A percentile compares a stretch with the other conserved stretches of the same genome.
These are phyloP conservation scores for Neolentinus lepideus DNA, from an alignment of 1,284 basidiomycete genomes.

Conservation along the genomic window DNA sequence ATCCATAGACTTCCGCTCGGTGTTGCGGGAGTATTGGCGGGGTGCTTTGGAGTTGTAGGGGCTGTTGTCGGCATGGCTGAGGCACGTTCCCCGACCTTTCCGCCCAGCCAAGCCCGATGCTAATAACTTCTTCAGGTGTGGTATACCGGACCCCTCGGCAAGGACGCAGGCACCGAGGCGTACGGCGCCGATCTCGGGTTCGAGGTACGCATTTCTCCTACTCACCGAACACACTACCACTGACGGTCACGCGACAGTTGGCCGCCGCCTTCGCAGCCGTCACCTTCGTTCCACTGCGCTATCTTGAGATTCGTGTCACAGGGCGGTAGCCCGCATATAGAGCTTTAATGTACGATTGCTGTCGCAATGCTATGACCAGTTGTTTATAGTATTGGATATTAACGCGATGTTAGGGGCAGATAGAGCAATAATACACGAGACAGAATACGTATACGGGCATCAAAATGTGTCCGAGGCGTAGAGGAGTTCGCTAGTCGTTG, in stretches of 20 bases:
- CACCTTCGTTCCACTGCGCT: slow-evolving; percentile 33
- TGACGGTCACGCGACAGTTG: slow-evolving; percentile 23
- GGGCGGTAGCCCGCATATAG: slow-evolving; percentile 23
- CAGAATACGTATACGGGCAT: too few species aligned
- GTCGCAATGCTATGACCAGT: too few species aligned
- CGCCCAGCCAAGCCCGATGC: background rate
- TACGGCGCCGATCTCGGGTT: slow-evolving; percentile 53
- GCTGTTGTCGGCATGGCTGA: slow-evolving; percentile 45
- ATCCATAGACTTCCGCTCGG: slow-evolving; percentile 42
- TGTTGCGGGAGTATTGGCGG: slow-evolving; percentile 43
- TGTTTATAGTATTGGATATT: too few species aligned
- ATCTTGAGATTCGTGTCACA: slow-evolving; percentile 33
- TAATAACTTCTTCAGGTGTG: slow-evolving; percentile 22
- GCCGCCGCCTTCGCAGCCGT: slow-evolving; percentile 35
- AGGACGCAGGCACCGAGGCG: slow-evolving; percentile 26
- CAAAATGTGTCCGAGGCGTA: too few species aligned
- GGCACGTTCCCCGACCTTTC: slow-evolving; percentile 5
- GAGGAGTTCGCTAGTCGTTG: too few species aligned
- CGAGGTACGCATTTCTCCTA: slow-evolving; percentile 28
- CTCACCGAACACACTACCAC: background rate
- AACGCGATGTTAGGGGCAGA: too few species aligned
- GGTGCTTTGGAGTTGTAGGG: slow-evolving; percentile 36
- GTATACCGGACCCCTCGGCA: slow-evolving; percentile 46
- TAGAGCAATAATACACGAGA: too few species aligned
- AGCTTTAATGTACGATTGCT: background rate